A percentile compares a stretch with the other conserved stretches of the same genome.
These are phyloP conservation scores for Paramyrothecium roridum DNA, from an alignment of 2,329 filamentous ascomycete genomes.

Conservation along the genomic window DNA sequence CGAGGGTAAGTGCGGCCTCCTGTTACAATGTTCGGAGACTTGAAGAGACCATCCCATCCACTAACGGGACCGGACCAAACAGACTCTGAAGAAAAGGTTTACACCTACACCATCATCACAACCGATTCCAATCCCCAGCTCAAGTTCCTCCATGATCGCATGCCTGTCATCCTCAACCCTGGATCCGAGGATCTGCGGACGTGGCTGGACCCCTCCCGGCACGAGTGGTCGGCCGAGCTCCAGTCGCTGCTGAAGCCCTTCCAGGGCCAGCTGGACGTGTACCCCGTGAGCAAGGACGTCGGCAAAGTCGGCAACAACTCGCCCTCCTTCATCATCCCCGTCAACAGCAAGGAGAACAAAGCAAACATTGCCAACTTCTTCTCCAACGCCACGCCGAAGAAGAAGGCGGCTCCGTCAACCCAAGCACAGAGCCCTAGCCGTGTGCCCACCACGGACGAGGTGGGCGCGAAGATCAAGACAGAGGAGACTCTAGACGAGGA, in stretches of 20 bases:
- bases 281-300: constrained; percentile 83
- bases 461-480: background rate
- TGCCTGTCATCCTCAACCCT: constrained; percentile 88
- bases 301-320: constrained; percentile 94
- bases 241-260: constrained; percentile 79
- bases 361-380: constrained; percentile 95
- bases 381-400: constrained; percentile 48
- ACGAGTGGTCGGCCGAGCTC: constrained; percentile 74
- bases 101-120: constrained; percentile 93
- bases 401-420: constrained; percentile 12
- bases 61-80: background rate
- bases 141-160: constrained; percentile 85
- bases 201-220: constrained; percentile 74
- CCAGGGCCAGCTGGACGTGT: constrained; percentile 74
- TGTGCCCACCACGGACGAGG: background rate
- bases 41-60: background rate
- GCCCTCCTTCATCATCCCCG: constrained; percentile 74
- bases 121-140: constrained; percentile 81
- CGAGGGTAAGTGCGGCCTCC: constrained; percentile 52
- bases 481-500: background rate
- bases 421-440: constrained; percentile 2
- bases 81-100: constrained; percentile 59
- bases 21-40: too few species aligned
- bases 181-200: constrained; percentile 64
- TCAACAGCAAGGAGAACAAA: constrained; percentile 85